These are phyloP conservation scores for Cichorium intybus DNA, from an alignment of 140 eudicot species.

Conservation along the genomic window DNA sequence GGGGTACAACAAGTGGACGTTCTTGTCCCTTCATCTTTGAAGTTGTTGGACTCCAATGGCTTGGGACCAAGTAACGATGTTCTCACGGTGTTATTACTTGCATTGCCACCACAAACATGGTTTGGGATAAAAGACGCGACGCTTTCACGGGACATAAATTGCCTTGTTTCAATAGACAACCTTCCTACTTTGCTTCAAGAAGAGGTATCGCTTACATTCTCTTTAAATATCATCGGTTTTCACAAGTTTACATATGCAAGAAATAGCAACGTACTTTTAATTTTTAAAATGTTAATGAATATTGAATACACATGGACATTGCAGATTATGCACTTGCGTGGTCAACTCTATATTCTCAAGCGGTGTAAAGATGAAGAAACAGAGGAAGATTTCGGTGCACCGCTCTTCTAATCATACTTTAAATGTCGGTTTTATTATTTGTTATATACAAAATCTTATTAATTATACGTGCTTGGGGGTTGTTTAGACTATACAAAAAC, in stretches of 20 bases:
- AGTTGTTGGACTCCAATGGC: conserved; percentile 35
- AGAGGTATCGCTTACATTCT: conserved; percentile 53
- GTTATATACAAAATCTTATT: too few species aligned
- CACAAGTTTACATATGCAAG: neutral
- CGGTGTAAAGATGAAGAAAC: conserved; percentile 83
- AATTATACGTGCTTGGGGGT: too few species aligned
- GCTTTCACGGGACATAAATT: conserved; percentile 48
- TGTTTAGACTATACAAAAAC: too few species aligned
- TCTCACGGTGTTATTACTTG: conserved; percentile 72
- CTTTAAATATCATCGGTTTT: neutral
- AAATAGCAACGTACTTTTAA: neutral
- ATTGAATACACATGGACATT: neutral
- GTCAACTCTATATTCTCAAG: conserved; percentile 68
- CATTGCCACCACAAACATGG: conserved; percentile 92
- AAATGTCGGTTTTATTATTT: too few species aligned
- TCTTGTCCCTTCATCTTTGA: conserved; percentile 66
- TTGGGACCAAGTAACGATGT: conserved; percentile 76
- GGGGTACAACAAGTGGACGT: conserved; percentile 64
- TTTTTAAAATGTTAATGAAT: too few species aligned
- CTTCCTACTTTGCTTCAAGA: conserved; percentile 86
- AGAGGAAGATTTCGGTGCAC: conserved; percentile 81
- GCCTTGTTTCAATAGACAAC: conserved; percentile 46
- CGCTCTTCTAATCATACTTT: conserved; percentile 37
- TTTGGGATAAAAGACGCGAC: conserved; percentile 53
- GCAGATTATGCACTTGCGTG: conserved; percentile 78